Conservation (phyloP, 257 asterid species). For the Penstemon barbatus region DNA sequence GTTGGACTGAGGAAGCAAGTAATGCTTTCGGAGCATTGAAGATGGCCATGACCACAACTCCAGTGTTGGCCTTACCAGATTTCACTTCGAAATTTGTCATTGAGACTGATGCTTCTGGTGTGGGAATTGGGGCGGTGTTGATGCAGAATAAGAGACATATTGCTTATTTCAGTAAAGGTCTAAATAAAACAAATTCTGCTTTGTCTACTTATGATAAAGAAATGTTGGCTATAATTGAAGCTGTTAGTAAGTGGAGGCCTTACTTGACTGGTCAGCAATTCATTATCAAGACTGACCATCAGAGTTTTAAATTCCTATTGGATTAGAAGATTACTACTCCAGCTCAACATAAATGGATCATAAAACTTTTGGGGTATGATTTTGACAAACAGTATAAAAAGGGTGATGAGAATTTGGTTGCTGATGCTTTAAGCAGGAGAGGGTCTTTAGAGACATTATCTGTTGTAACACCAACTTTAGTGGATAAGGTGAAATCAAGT, state of each 20-base stretch:
- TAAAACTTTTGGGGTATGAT: not conserved
- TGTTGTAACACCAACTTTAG: no score
- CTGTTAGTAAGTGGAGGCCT: not conserved
- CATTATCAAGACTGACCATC: not conserved
- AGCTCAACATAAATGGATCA: slow-evolving; percentile 6
- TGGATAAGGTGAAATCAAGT: no score
- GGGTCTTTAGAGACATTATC: no score
- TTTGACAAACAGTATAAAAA: slow-evolving; percentile 1
- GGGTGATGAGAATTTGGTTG: not conserved
- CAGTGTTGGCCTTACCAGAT: no score
- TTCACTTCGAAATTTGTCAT: no score
- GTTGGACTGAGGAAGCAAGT: no score
- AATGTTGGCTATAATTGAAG: not conserved
- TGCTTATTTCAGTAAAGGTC: slow-evolving; percentile 10
- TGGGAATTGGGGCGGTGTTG: no score
- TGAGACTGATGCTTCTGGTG: no score
- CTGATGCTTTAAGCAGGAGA: slow-evolving; percentile 2
- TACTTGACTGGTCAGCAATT: slow-evolving; percentile 10
- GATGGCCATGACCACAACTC: no score
- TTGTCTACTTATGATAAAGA: slow-evolving; percentile 16
- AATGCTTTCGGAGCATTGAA: no score
- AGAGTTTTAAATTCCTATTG: no score
- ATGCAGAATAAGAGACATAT: no score
- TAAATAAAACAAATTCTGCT: not conserved
- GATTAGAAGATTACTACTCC: not conserved